Percentiles rank a stretch among this genome's conserved stretches.
Conservation (phyloP, 805 yeast genomes). For the Kluyveromyces nonfermentans region DNA sequence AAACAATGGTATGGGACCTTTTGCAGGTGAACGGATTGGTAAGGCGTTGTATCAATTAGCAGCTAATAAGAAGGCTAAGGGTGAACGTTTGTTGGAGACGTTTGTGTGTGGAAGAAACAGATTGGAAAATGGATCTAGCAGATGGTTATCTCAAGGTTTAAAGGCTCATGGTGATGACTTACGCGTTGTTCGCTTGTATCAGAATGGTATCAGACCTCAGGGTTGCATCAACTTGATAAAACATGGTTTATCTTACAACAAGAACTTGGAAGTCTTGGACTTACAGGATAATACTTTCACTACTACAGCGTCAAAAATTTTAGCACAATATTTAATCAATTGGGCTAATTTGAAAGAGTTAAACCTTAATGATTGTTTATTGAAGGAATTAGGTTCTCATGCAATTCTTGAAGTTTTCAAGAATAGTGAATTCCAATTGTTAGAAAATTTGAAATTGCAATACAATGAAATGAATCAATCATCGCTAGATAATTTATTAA, state of each 20-base stretch:
- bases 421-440: slow-evolving; percentile 31
- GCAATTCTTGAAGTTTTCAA: slow-evolving; percentile 42
- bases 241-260: slow-evolving; percentile 60
- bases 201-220: slow-evolving; percentile 93
- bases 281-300: slow-evolving; percentile 96
- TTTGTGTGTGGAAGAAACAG: slow-evolving; percentile 97
- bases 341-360: slow-evolving; percentile 71
- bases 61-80: slow-evolving; percentile 43
- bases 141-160: slow-evolving; percentile 75
- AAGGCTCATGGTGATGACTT: slow-evolving; percentile 63
- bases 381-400: slow-evolving; percentile 70
- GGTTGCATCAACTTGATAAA: slow-evolving; percentile 71
- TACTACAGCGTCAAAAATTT: slow-evolving; percentile 47
- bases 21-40: slow-evolving; percentile 93
- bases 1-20: slow-evolving; percentile 97
- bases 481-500: slow-evolving; percentile 41
- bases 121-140: slow-evolving; percentile 88
- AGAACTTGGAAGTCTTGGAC: slow-evolving; percentile 59
- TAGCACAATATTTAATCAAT: slow-evolving; percentile 47
- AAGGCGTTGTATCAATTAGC: slow-evolving; percentile 69
- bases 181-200: slow-evolving; percentile 72
- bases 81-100: slow-evolving; percentile 53
- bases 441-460: slow-evolving; percentile 64
- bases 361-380: slow-evolving; percentile 80
- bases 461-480: slow-evolving; percentile 74